Conservation (phyloP, 768 basidiomycete genomes). For the Serendipita vermifera region DNA sequence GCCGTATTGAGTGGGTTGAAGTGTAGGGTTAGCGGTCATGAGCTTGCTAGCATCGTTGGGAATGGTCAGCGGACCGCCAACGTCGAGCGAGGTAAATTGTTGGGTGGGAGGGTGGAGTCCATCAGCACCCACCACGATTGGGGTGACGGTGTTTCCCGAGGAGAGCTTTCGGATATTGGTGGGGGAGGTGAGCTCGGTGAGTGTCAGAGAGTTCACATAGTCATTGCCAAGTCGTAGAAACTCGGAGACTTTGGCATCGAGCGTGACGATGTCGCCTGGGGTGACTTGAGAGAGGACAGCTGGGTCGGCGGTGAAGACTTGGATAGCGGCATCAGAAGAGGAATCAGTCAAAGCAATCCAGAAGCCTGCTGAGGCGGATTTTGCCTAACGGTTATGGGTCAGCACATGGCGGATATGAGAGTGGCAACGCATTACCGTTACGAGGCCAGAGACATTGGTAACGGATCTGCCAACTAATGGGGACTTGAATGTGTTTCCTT, state of each 20-base stretch:
- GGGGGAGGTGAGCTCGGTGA: conserved; percentile 38
- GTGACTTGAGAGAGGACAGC: conserved; percentile 27
- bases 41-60: conserved; percentile 41
- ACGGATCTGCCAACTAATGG: background rate
- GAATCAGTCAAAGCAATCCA: background rate
- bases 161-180: conserved; percentile 33
- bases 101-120: conserved; percentile 41
- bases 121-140: conserved; percentile 40
- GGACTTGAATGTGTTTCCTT: background rate
- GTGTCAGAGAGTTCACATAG: conserved; percentile 34
- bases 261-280: conserved; percentile 36
- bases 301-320: conserved; percentile 33
- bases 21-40: conserved; percentile 32
- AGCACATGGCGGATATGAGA: too few species aligned
- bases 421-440: background rate
- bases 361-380: background rate
- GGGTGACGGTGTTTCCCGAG: conserved; percentile 32
- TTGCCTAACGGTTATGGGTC: too few species aligned
- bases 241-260: conserved; percentile 36
- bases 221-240: conserved; percentile 33
- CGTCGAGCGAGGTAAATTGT: conserved; percentile 35
- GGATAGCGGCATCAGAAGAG: too few species aligned
- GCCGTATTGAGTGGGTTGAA: conserved; percentile 40
- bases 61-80: conserved; percentile 36
- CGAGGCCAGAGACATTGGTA: background rate